Conservation (phyloP, 148 eudicot species). For the Polygonum maritimum region DNA sequence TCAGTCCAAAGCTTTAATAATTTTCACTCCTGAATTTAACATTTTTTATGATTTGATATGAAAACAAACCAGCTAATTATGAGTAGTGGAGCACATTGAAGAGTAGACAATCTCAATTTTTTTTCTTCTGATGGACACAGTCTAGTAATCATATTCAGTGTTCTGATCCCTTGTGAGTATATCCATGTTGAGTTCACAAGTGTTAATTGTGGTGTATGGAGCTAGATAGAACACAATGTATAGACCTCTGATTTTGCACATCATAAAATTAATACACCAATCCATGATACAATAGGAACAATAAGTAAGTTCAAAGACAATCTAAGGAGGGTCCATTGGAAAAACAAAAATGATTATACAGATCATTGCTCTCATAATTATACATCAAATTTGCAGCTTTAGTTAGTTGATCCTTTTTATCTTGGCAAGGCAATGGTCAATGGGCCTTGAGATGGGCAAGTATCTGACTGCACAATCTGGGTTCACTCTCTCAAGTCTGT, state of each 20-base stretch:
- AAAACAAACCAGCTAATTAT: no score
- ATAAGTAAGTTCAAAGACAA: not conserved
- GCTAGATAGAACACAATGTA: not conserved
- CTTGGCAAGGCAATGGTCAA: conserved; percentile 30
- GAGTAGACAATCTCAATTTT: no score
- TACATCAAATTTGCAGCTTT: not conserved
- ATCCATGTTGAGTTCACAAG: not conserved
- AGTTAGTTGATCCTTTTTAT: conserved; percentile 10
- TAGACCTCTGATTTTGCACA: not conserved
- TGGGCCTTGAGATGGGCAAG: conserved; percentile 33
- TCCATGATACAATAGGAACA: conserved; percentile 3
- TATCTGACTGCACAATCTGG: conserved; percentile 21
- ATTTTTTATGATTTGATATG: no score
- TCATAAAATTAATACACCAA: not conserved
- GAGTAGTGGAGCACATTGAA: no score
- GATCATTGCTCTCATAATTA: not conserved
- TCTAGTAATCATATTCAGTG: not conserved
- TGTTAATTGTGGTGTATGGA: not conserved
- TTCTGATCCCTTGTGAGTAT: no score
- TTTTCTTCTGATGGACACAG: not conserved
- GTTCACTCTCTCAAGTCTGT: conserved; percentile 31
- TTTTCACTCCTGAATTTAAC: no score
- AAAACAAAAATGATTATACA: not conserved
- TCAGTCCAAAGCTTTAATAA: no score
- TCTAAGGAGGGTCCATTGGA: no score